Evolutionary conservation across 2,329 filamentous ascomycete species (phyloP).

Genomic region (Sporothrix pseudoabietina): DNA sequence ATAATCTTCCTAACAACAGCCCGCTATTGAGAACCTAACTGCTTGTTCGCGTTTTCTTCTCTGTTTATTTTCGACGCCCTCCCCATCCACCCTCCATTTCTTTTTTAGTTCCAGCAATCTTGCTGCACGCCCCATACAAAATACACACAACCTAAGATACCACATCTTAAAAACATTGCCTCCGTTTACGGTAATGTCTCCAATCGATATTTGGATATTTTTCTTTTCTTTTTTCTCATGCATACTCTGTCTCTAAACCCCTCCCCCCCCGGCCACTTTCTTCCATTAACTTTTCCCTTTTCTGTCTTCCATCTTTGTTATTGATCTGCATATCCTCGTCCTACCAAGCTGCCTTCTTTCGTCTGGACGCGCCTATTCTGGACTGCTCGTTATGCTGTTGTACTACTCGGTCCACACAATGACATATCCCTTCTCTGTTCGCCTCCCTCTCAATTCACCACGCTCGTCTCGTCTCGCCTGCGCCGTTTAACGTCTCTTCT

Average conservation of each 20-base stretch:
- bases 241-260: background rate
- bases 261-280: background rate
- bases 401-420: constrained; percentile 6
- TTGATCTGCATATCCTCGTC: constrained; percentile 1
- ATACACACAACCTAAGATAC: background rate
- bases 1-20: background rate
- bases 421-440: background rate
- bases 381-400: constrained; percentile 13
- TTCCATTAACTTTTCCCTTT: background rate
- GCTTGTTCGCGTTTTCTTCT: background rate
- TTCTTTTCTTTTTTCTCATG: background rate
- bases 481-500: background rate
- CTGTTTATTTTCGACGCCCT: background rate
- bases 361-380: constrained; percentile 18
- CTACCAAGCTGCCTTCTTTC: constrained; percentile 18
- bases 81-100: no score
- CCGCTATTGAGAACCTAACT: background rate
- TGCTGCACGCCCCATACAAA: background rate
- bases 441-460: background rate
- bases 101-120: background rate
- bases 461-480: constrained; percentile 12
- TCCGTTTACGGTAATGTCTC: background rate
- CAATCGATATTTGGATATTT: background rate
- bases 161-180: background rate
- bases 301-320: background rate